These are phyloP conservation scores for Jamesozyma spencerorum DNA, from an alignment of 805 yeast genomes.

Conservation along the genomic window DNA sequence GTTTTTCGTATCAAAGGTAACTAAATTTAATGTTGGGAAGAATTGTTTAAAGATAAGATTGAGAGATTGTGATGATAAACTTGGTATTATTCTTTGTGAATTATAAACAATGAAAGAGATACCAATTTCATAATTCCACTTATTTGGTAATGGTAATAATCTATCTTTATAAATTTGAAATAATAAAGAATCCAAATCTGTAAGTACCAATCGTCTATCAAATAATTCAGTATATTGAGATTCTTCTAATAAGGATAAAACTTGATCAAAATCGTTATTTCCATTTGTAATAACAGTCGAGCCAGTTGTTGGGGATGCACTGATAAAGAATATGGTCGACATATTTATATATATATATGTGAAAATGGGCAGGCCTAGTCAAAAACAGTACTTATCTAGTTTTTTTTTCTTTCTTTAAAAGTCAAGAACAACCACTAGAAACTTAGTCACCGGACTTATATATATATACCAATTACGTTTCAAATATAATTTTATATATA, in stretches of 20 bases:
- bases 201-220: conserved; percentile 7
- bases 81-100: conserved; percentile 2
- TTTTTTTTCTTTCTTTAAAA: no score
- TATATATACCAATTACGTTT: no score
- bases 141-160: conserved; percentile 9
- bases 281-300: neutral
- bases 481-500: no score
- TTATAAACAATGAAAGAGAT: conserved; percentile 17
- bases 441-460: no score
- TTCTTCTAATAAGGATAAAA: neutral
- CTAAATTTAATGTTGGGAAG: conserved; percentile 22
- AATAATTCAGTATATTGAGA: conserved; percentile 3
- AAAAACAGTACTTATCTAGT: no score
- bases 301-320: neutral
- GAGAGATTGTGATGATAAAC: conserved; percentile 10
- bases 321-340: conserved; percentile 6
- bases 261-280: conserved; percentile 1
- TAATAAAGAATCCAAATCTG: conserved; percentile 12
- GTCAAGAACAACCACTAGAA: no score
- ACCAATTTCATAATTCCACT: conserved; percentile 19
- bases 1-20: conserved; percentile 10
- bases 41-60: conserved; percentile 11
- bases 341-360: no score
- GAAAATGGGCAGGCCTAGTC: no score
- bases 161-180: conserved; percentile 17